phyloP scores from a whole-genome alignment of 1,284 basidiomycete species.

The Vanrija humicola region DNA sequence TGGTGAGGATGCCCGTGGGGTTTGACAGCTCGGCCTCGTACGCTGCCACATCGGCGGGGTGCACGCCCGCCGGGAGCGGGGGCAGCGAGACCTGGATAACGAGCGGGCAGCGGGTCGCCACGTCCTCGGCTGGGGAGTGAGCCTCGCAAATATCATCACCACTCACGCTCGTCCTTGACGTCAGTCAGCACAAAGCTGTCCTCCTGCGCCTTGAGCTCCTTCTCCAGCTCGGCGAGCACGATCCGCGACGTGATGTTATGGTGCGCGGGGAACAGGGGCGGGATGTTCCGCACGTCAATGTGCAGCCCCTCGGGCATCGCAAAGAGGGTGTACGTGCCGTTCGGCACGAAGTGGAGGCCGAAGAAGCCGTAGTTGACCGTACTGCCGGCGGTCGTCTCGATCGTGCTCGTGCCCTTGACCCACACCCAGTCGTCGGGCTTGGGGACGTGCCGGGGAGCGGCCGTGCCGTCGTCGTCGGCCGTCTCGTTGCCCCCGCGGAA shows the following conservation, averaged over 20 bases:
- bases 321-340: conserved; percentile 72
- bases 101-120: conserved; percentile 34
- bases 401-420: conserved; percentile 27
- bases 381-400: background rate
- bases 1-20: conserved; percentile 38
- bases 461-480: background rate
- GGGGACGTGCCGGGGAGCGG: background rate
- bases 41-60: conserved; percentile 24
- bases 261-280: conserved; percentile 51
- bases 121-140: conserved; percentile 3
- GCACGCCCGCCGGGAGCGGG: conserved; percentile 30
- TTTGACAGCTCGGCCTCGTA: conserved; percentile 39
- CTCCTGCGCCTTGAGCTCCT: conserved; percentile 33
- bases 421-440: conserved; percentile 28
- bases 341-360: conserved; percentile 70
- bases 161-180: conserved; percentile 36
- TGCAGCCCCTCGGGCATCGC: conserved; percentile 58
- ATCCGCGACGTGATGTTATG: conserved; percentile 59
- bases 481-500: background rate
- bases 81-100: conserved; percentile 41
- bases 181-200: conserved; percentile 30
- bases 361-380: conserved; percentile 39
- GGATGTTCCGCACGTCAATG: conserved; percentile 59
- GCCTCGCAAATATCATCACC: background rate
- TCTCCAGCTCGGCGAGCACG: conserved; percentile 62